Evolutionary conservation across 768 basidiomycete species (phyloP).

Genomic region (Lactarius sanguifluus): DNA sequence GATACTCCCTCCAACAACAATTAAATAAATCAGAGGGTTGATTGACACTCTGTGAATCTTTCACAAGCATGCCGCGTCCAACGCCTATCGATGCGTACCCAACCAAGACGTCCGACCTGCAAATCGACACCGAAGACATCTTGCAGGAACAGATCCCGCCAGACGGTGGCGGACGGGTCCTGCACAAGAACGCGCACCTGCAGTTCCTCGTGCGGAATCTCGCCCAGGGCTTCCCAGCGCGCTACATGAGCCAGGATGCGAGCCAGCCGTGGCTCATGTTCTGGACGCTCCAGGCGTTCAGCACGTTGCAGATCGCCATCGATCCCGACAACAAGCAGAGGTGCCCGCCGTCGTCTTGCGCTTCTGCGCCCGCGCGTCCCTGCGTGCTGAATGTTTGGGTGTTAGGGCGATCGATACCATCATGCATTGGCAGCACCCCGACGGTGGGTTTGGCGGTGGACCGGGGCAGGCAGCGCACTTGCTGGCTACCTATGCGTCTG

Average conservation of each 20-base stretch:
- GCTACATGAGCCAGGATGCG: conserved; percentile 85
- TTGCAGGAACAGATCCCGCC: conserved; percentile 55
- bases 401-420: conserved; percentile 77
- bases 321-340: conserved; percentile 76
- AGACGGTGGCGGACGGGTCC: conserved; percentile 36
- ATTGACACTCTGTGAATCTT: not conserved
- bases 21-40: not conserved
- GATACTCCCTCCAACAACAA: not conserved
- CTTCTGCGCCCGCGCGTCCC: not conserved
- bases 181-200: conserved; percentile 68
- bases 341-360: conserved; percentile 41
- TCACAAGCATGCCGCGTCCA: conserved; percentile 31
- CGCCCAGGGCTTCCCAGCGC: conserved; percentile 73
- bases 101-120: conserved; percentile 61
- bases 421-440: conserved; percentile 75
- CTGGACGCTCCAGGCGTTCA: conserved; percentile 88
- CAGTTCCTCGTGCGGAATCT: conserved; percentile 73
- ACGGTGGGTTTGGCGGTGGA: conserved; percentile 92
- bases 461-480: conserved; percentile 87
- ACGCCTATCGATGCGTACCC: conserved; percentile 57
- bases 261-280: conserved; percentile 95
- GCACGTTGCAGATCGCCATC: conserved; percentile 70
- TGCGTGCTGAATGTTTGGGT: conserved; percentile 15
- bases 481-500: conserved; percentile 85
- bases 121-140: conserved; percentile 64